phyloP scores from a whole-genome alignment of 129 eudicot species.

The Daucus carota region DNA sequence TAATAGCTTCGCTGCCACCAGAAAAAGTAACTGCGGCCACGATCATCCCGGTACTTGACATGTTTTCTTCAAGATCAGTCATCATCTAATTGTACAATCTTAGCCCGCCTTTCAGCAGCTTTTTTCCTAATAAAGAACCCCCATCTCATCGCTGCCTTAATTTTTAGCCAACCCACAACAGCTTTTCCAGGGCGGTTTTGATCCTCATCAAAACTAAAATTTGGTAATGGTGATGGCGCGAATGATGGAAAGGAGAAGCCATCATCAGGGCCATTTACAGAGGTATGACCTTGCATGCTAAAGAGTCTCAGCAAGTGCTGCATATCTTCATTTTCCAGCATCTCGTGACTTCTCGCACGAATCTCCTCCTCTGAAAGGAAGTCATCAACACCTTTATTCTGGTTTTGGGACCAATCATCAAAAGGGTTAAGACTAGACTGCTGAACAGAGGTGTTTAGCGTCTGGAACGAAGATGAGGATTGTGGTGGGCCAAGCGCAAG shows the following conservation, averaged over 20 bases:
- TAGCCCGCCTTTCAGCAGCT: constrained; percentile 93
- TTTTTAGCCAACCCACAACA: constrained; percentile 93
- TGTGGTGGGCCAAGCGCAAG: constrained; percentile 71
- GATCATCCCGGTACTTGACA: not conserved
- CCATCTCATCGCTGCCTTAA: constrained; percentile 99
- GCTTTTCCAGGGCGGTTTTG: constrained; percentile 74
- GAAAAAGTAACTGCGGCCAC: constrained; percentile 7
- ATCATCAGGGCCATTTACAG: constrained; percentile 49
- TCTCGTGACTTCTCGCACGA: constrained; percentile 73
- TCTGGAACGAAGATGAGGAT: constrained; percentile 58
- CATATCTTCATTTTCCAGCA: constrained; percentile 95
- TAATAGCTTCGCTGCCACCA: not conserved
- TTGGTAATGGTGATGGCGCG: constrained; percentile 59
- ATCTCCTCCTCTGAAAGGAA: constrained; percentile 85
- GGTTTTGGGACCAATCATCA: constrained; percentile 61
- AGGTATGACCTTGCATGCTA: constrained; percentile 68
- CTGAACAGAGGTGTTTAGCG: constrained; percentile 31
- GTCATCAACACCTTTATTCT: constrained; percentile 44
- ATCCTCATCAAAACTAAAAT: constrained; percentile 51
- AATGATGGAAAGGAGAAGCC: constrained; percentile 53
- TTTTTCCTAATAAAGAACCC: constrained; percentile 91
- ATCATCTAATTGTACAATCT: constrained; percentile 70
- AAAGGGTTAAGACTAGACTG: constrained; percentile 57
- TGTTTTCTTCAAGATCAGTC: constrained; percentile 31
- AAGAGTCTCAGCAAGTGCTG: constrained; percentile 84